Evolutionary conservation across 768 basidiomycete genomes (phyloP).

Genomic region (Xerocomellus chrysenteron): DNA sequence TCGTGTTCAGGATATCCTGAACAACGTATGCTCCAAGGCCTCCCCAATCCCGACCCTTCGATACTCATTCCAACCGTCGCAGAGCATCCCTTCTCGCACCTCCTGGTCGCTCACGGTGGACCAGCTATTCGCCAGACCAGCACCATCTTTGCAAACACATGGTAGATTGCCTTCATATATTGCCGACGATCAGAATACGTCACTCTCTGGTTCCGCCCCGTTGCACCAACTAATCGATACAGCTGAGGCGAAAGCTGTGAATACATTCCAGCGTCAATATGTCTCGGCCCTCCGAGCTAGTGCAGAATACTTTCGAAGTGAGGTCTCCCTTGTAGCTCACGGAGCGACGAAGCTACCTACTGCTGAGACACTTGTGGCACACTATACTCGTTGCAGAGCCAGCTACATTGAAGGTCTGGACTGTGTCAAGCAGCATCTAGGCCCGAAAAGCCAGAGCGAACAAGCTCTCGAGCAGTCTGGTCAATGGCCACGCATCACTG

Average conservation of each 20-base stretch:
- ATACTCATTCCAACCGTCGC: not conserved
- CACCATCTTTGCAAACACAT: not conserved
- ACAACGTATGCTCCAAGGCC: not conserved
- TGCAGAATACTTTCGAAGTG: conserved; percentile 5
- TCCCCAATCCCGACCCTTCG: not conserved
- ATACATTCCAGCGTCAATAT: conserved; percentile 7
- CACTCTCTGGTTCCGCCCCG: not conserved
- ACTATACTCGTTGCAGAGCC: conserved; percentile 5
- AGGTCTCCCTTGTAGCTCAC: not conserved
- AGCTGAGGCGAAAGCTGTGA: not conserved
- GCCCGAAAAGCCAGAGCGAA: conserved; percentile 13
- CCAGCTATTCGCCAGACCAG: not conserved
- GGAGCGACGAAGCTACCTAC: not conserved
- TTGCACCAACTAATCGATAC: conserved; percentile 2
- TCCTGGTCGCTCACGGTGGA: not conserved
- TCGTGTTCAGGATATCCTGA: conserved; percentile 8
- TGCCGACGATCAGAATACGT: not conserved
- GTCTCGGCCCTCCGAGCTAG: conserved; percentile 3
- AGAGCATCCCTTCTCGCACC: too few species aligned
- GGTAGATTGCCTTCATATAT: not conserved
- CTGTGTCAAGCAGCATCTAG: conserved; percentile 4
- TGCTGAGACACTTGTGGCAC: not conserved
- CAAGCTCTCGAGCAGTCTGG: conserved; percentile 1
- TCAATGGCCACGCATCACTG: conserved; percentile 31
- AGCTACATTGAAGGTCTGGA: not conserved